Evolutionary conservation across 495 filamentous ascomycete species (phyloP), one percentile per base, ranked within the genome.

Genomic region (Neurospora terricola): DNA sequence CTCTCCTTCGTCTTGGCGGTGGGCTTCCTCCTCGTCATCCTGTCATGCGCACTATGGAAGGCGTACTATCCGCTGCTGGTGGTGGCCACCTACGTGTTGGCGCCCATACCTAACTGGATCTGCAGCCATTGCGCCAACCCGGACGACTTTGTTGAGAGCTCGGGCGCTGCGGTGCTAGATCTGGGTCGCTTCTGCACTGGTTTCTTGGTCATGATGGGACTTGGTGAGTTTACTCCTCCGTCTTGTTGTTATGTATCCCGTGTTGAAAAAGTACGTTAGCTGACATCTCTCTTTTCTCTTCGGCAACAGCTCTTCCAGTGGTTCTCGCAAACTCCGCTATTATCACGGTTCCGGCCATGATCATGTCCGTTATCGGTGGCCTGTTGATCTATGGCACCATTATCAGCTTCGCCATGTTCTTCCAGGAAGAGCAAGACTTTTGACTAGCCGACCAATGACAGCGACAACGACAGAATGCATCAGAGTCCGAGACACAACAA

Each of bases 1-100:
- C 93, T 99, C 77, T 98, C 96, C 77, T 99, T 99, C 84, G 96
- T 99, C 79, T 93, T 99, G 72, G 96, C 96, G 73, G 96, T 99
- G 80, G 96, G 96, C 78, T 99, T 99, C 88, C 93, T 99, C 78
- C 94, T 99, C 74, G 95, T 98, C 62, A 99, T 99, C 84, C 92
- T 99, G 79, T 97, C 94, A 74, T 96, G 94, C 78, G 96, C 96
- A 38, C 91, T 99, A 70, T 98, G 90, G 86, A 86, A 93, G 73
- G 92, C 93, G 80, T 99, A 96, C 89, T 92, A 94, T 77, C 92
- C 96, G 37, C 87, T 99, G 74, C 87, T 98, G 62, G 96, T 98
- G 72, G 96, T 98, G 70, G 96, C 90, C 76, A 98, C 96, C 73
- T 98, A 98, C 84, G 88, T 97, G 73, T 79, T 98, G 77, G 96